phyloP scores from a whole-genome alignment of 805 yeast genomes.

The Kuraishia floccosa region DNA sequence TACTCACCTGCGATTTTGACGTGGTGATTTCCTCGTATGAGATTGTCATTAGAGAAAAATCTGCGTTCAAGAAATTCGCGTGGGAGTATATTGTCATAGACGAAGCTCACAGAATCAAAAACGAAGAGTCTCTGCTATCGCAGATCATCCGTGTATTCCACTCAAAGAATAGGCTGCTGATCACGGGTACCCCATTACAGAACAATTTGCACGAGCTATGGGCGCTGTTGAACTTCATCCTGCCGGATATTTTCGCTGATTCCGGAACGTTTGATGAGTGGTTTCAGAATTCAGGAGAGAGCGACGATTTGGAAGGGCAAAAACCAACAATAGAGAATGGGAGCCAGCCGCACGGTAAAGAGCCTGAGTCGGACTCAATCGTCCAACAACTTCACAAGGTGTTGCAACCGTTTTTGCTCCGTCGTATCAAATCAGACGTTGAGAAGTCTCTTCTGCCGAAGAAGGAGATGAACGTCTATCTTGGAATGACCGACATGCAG shows the following conservation, averaged over 20 bases:
- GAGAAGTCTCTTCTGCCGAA: slow-evolving; percentile 70
- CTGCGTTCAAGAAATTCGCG: slow-evolving; percentile 50
- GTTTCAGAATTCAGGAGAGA: slow-evolving; percentile 38
- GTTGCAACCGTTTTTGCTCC: slow-evolving; percentile 59
- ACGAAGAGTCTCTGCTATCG: slow-evolving; percentile 41
- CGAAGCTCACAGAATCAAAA: slow-evolving; percentile 77
- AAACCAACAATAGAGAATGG: slow-evolving; percentile 13
- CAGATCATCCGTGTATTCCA: slow-evolving; percentile 3
- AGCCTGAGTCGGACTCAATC: slow-evolving; percentile 42
- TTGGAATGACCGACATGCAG: slow-evolving; percentile 74
- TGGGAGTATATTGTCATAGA: slow-evolving; percentile 76
- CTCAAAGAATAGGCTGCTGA: slow-evolving; percentile 49
- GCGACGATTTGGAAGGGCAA: slow-evolving; percentile 5
- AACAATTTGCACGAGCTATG: slow-evolving; percentile 72
- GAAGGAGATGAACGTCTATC: slow-evolving; percentile 61
- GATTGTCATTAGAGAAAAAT: slow-evolving; percentile 65
- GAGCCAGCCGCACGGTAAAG: no score
- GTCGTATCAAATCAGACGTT: slow-evolving; percentile 75
- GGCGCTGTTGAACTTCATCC: slow-evolving; percentile 66
- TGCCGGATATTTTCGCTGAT: slow-evolving; percentile 73
- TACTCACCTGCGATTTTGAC: slow-evolving; percentile 56
- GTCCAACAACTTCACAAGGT: slow-evolving; percentile 68
- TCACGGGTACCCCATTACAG: slow-evolving; percentile 78
- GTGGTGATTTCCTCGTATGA: slow-evolving; percentile 66
- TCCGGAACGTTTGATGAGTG: slow-evolving; percentile 66